Percentiles rank a stretch among this genome's conserved stretches.
These are phyloP conservation scores for Xylaria hypoxylon DNA, from an alignment of 2,329 filamentous ascomycete genomes.

Conservation along the genomic window DNA sequence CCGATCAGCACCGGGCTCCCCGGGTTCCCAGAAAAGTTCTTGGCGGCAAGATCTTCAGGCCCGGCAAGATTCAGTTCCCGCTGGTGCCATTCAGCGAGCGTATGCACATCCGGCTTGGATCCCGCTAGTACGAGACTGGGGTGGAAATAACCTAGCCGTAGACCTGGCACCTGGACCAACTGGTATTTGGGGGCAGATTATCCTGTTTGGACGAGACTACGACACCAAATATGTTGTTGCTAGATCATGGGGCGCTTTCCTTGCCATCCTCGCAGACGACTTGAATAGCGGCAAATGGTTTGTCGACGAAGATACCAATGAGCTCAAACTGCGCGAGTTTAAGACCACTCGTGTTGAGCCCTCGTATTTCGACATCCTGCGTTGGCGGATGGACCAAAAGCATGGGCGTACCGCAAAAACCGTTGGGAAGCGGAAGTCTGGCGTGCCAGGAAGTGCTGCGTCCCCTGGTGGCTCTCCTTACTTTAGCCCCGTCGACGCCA, in stretches of 20 bases:
- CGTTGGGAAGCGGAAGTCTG: slow-evolving; percentile 66
- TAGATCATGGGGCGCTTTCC: slow-evolving; percentile 88
- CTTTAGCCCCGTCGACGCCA: slow-evolving; percentile 70
- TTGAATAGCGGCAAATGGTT: slow-evolving; percentile 89
- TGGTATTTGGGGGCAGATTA: slow-evolving; percentile 95
- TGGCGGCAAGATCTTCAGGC: slow-evolving; percentile 89
- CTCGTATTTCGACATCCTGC: slow-evolving; percentile 90
- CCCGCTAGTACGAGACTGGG: slow-evolving; percentile 95
- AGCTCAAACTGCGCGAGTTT: slow-evolving; percentile 93
- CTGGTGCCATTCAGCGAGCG: slow-evolving; percentile 87
- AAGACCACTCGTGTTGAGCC: slow-evolving; percentile 90
- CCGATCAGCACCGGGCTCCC: slow-evolving; percentile 64
- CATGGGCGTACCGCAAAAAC: slow-evolving; percentile 73
- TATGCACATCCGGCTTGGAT: slow-evolving; percentile 98
- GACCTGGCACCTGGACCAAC: slow-evolving; percentile 91
- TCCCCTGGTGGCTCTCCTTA: slow-evolving; percentile 70
- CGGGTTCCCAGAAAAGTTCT: slow-evolving; percentile 66
- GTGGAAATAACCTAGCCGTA: slow-evolving; percentile 95
- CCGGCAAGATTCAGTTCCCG: slow-evolving; percentile 88
- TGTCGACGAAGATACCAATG: slow-evolving; percentile 90
- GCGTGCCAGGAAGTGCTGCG: slow-evolving; percentile 56
- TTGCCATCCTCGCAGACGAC: slow-evolving; percentile 90
- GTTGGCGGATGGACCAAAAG: slow-evolving; percentile 97
- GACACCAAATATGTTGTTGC: slow-evolving; percentile 98
- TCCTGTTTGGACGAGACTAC: slow-evolving; percentile 96